These are phyloP conservation scores for Colletotrichum musae DNA, from an alignment of 2,329 filamentous ascomycete genomes.

Conservation along the genomic window DNA sequence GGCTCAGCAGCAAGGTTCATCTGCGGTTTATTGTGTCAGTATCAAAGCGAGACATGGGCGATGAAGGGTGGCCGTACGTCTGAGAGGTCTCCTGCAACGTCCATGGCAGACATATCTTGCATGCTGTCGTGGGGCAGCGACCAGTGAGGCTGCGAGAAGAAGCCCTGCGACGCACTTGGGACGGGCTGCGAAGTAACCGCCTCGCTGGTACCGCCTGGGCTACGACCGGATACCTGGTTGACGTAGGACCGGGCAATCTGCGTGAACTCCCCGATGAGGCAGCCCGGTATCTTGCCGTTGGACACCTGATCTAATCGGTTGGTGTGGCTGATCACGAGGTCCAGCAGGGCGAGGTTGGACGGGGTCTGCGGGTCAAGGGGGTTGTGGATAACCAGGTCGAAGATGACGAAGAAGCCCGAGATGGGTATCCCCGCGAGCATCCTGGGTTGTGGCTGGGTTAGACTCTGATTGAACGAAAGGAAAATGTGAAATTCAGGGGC, in stretches of 20 bases:
- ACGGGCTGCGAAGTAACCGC: background rate
- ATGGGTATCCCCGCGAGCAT: slow-evolving; percentile 52
- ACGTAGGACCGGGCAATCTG: slow-evolving; percentile 58
- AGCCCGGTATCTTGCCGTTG: slow-evolving; percentile 51
- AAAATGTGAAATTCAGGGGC: no score
- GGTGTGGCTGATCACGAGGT: slow-evolving; percentile 58
- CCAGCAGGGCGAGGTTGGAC: slow-evolving; percentile 55
- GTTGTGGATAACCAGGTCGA: slow-evolving; percentile 57
- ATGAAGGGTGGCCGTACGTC: background rate
- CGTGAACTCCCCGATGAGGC: slow-evolving; percentile 55
- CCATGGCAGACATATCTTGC: background rate
- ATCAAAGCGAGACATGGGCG: background rate
- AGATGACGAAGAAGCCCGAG: slow-evolving; percentile 56
- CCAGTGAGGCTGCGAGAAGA: slow-evolving; percentile 13
- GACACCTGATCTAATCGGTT: slow-evolving; percentile 56
- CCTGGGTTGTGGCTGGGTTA: slow-evolving; percentile 35
- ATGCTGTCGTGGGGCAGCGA: background rate
- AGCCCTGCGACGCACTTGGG: background rate
- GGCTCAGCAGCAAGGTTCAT: background rate
- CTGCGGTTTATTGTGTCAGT: background rate
- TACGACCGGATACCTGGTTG: slow-evolving; percentile 40
- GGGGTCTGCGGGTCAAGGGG: slow-evolving; percentile 47
- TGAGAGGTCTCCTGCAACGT: background rate
- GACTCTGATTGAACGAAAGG: no score
- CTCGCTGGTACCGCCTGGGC: background rate